Conservation (phyloP, 1,139 yeast genomes). For the Pichia terricola region DNA sequence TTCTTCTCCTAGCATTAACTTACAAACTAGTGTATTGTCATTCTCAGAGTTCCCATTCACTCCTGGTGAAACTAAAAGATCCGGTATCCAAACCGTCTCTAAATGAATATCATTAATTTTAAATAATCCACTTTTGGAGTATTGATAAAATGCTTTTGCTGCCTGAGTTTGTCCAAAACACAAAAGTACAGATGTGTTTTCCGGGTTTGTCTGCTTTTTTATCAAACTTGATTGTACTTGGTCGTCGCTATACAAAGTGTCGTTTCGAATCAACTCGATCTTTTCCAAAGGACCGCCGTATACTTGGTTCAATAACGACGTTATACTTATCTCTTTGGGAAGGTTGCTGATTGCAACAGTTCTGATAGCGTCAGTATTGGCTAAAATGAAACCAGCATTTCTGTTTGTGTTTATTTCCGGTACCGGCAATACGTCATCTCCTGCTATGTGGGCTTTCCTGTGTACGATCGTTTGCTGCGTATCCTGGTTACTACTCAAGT, state of each 20-base stretch:
- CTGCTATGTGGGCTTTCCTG: too few relatives aligned
- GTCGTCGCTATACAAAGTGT: slow-evolving; percentile 5
- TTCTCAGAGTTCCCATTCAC: slow-evolving; percentile 1
- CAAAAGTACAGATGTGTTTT: slow-evolving; percentile 31
- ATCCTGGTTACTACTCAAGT: too few relatives aligned
- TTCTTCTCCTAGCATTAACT: slow-evolving; percentile 17
- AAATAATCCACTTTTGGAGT: slow-evolving; percentile 48
- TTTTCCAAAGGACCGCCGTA: slow-evolving; percentile 71
- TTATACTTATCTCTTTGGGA: slow-evolving; percentile 36
- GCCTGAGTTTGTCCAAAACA: slow-evolving; percentile 44
- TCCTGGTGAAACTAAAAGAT: slow-evolving; percentile 2
- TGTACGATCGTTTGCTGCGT: too few relatives aligned
- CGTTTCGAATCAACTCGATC: slow-evolving; percentile 22
- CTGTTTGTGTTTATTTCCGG: background rate
- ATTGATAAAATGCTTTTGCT: slow-evolving; percentile 48
- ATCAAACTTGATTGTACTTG: slow-evolving; percentile 12
- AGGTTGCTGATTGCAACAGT: slow-evolving; percentile 29
- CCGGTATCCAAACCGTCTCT: slow-evolving; percentile 25
- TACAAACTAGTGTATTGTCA: slow-evolving; percentile 1
- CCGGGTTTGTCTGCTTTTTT: slow-evolving; percentile 12
- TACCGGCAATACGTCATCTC: background rate
- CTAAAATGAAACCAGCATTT: background rate
- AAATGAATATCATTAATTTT: slow-evolving; percentile 50
- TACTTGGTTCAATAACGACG: slow-evolving; percentile 46
- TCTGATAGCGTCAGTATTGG: slow-evolving; percentile 7